Percentiles rank a stretch among this genome's conserved stretches.
Conservation (phyloP, 2,329 filamentous ascomycete species). For the Fusarium zealandicum region DNA sequence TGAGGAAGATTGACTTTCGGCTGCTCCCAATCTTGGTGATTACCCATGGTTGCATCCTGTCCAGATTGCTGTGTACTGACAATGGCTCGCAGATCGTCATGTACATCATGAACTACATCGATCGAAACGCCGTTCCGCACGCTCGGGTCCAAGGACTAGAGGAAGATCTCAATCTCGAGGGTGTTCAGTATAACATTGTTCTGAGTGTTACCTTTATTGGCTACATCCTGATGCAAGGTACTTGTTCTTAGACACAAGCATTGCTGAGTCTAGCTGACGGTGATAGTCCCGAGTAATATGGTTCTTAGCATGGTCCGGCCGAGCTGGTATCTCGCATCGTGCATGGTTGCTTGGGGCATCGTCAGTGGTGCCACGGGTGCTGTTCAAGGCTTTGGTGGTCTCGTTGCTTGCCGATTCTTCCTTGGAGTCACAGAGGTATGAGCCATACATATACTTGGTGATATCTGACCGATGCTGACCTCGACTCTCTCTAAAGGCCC, state of each 20-base stretch:
- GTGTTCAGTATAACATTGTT: constrained; percentile 31
- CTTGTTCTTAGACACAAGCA: neutral
- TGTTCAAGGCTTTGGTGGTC: constrained; percentile 49
- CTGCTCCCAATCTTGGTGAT: constrained; percentile 22
- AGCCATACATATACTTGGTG: neutral
- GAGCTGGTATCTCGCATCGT: constrained; percentile 47
- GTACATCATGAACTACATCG: constrained; percentile 38
- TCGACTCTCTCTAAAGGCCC: constrained; percentile 32
- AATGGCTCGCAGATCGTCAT: constrained; percentile 1
- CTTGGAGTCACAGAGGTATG: constrained; percentile 49
- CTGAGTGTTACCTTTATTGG: constrained; percentile 37
- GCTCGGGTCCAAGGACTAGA: constrained; percentile 34
- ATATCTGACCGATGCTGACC: constrained; percentile 41
- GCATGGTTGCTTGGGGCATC: constrained; percentile 47
- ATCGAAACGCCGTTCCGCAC: constrained; percentile 37
- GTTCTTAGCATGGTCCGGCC: neutral
- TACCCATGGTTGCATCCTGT: neutral
- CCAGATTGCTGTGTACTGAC: constrained; percentile 48
- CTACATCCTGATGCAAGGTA: constrained; percentile 26
- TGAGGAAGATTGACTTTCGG: constrained; percentile 21
- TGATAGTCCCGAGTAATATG: constrained; percentile 21
- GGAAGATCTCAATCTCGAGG: constrained; percentile 28
- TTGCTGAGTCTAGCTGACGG: neutral
- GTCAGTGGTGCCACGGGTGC: constrained; percentile 50
- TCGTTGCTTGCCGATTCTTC: constrained; percentile 51